Base-by-base conservation (phyloP, 345 rosid species). In the Populus pruinosa region DNA sequence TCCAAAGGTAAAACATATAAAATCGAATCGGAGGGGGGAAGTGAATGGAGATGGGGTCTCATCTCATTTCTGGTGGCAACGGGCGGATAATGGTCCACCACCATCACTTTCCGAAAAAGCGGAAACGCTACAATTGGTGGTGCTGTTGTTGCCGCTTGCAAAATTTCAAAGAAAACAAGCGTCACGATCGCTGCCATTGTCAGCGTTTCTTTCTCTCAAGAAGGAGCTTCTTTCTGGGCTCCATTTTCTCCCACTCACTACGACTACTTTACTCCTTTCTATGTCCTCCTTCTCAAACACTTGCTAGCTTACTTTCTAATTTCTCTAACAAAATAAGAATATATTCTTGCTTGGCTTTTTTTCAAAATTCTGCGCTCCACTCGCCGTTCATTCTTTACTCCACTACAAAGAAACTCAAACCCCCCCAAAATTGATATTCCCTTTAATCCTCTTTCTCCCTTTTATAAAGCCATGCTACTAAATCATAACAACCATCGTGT, bases 341-440 rank as follows among this genome's bases (percentile, higher is more conserved):
- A 79, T 79, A 79, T 79, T 74, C 77, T 41, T 27, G 69, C 36
- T 31, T 10, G 33, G 43, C 23, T 74, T 44, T 53, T 55, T 21
- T 13, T 31, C 43, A 69, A 67, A 73, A 59, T 5, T 50, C 41
- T 23, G 41, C 61, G 21, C 33, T 14, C 2, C 41, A 20, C 78
- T 11, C 53, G 13, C 44, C 61, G 27, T 50, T 39, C 67, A 64
- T 79, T 79, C 82, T 49, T 79, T 62, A 38, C 78, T 74, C 71
- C 75, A 69, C 77, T 14, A n/a, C 67, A 16, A 73, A 68, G 74
- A 56, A 44, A 72, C 67, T 43, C 10, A 77, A 8, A 35, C 63
- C 27, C n/a, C 4, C 8, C 0, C 6, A 47, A 69, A 43, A 6
- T 6, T 43, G 31, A 7, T 5, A 29, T 69, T 44, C 61, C 70